A percentile compares a stretch with the other conserved stretches of the same genome.
phyloP scores from a whole-genome alignment of 2,329 filamentous ascomycete genomes.

The Ceratocystis cubensis region DNA sequence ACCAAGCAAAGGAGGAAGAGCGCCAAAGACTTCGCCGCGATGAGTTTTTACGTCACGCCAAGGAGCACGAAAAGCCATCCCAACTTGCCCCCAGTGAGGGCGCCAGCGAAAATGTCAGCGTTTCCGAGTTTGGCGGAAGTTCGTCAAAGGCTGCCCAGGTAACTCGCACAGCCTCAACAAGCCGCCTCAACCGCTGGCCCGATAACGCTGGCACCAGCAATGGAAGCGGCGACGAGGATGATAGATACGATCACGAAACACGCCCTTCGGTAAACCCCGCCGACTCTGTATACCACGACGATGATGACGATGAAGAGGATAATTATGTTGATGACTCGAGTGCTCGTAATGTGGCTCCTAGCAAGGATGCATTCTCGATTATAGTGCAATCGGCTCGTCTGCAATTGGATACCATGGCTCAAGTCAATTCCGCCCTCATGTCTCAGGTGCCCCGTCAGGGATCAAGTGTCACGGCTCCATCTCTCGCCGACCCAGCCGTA shows the following conservation, averaged over 20 bases:
- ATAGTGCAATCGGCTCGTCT: slow-evolving; percentile 89
- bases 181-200: slow-evolving; percentile 8
- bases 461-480: neutral
- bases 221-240: slow-evolving; percentile 41
- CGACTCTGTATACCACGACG: slow-evolving; percentile 32
- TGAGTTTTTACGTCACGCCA: slow-evolving; percentile 65
- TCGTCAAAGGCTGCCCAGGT: slow-evolving; percentile 22
- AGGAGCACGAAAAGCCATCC: slow-evolving; percentile 52
- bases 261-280: slow-evolving; percentile 30
- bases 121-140: slow-evolving; percentile 30
- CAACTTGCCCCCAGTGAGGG: slow-evolving; percentile 36
- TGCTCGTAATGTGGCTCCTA: slow-evolving; percentile 63
- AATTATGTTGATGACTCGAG: slow-evolving; percentile 62
- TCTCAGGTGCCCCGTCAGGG: slow-evolving; percentile 39
- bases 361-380: slow-evolving; percentile 91
- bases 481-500: slow-evolving; percentile 62
- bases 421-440: slow-evolving; percentile 71
- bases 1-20: slow-evolving; percentile 86
- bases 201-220: slow-evolving; percentile 30
- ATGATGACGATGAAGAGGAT: slow-evolving; percentile 59
- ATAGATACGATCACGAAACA: slow-evolving; percentile 36
- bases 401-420: slow-evolving; percentile 79
- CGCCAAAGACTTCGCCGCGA: slow-evolving; percentile 60
- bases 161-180: slow-evolving; percentile 23
- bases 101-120: slow-evolving; percentile 41